A percentile compares a stretch with the other conserved stretches of the same genome.
These are phyloP conservation scores for Neophaeococcomyces aloes DNA, from an alignment of 2,329 filamentous ascomycete genomes.

Conservation along the genomic window DNA sequence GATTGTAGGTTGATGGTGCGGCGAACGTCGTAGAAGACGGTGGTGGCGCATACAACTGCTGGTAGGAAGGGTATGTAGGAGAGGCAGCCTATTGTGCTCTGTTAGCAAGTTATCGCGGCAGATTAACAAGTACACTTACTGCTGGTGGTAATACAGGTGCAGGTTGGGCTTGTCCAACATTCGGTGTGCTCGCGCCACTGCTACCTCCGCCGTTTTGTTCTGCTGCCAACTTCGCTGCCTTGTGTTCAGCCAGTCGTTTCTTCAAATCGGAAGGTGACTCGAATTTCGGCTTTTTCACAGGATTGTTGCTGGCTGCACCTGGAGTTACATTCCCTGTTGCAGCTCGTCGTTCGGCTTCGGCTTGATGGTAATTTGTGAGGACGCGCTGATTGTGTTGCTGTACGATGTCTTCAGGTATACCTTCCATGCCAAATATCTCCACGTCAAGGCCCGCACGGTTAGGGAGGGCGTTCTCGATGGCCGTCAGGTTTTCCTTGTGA, in stretches of 20 bases:
- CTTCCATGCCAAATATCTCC: conserved; percentile 98
- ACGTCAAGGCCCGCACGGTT: conserved; percentile 77
- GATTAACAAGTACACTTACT: conserved; percentile 3
- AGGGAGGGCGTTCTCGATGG: conserved; percentile 84
- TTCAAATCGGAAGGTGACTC: conserved; percentile 70
- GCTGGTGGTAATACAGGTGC: conserved; percentile 16
- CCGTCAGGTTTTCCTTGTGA: conserved; percentile 81
- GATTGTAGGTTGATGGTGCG: conserved; percentile 16
- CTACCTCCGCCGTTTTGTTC: conserved; percentile 47
- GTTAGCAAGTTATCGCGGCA: no score
- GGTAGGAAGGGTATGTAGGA: conserved; percentile 16
- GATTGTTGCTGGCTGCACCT: conserved; percentile 41
- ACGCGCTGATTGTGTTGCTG: conserved; percentile 79
- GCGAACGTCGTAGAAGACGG: conserved; percentile 4
- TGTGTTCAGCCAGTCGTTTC: conserved; percentile 66
- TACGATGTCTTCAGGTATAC: conserved; percentile 76
- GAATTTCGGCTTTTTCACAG: conserved; percentile 54
- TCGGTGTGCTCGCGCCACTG: conserved; percentile 49
- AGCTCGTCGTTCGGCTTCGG: conserved; percentile 69
- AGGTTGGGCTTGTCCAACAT: conserved; percentile 39
- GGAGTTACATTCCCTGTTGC: conserved; percentile 74
- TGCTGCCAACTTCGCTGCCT: conserved; percentile 49
- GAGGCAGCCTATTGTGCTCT: conserved; percentile 11
- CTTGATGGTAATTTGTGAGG: conserved; percentile 72
- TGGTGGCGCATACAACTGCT: conserved; percentile 15